Evolutionary conservation across 2,329 filamentous ascomycete genomes (phyloP), one percentile per base, ranked within the genome.

Genomic region (Ilyonectria mors-panacis): DNA sequence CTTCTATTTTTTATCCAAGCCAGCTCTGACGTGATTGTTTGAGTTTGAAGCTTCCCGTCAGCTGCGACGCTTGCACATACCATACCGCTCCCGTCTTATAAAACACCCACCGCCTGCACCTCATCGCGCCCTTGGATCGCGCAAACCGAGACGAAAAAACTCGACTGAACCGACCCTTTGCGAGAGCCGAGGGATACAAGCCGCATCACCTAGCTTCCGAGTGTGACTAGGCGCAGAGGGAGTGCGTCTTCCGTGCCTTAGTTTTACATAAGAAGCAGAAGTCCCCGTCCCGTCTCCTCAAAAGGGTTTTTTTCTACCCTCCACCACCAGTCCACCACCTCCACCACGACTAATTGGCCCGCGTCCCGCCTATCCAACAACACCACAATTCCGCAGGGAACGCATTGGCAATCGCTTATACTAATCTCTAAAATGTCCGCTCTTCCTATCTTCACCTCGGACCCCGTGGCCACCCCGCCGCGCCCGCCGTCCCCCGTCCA

Each of bases 381-480:
- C 63, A 54, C 58, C 33, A 39, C 33, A 28, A 28, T 53, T 53
- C n/a, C 30, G 10, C 50, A 21, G 12, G 28, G 9, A 53, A 17
- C 15, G 15, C 26, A 5, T 33, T n/a, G 26, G 7, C 50, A 65
- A 45, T 42, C 37, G 19, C 19, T 45, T 13, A 23, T 47, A 17
- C 13, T 50, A 17, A 37, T n/a, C 15, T 28, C 21, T 50, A 68
- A 30, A 10, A 75, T 75, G 73, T 73, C 73, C 51, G 61, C 60
- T 50, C 53, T 66, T 30, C 66, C 66, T 56, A 70, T 78, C 62
- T 72, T 77, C 61, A 75, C 75, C 48, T 73, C 78, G 70, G 85
- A 88, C 75, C 84, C 89, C 59, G 91, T 93, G 77, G 88, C 92
- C 76, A 95, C 93, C 65, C 93, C 93, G 71, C 91, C 92, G 57